phyloP scores from a whole-genome alignment of 768 basidiomycete genomes.

The Pisolithus albus region DNA sequence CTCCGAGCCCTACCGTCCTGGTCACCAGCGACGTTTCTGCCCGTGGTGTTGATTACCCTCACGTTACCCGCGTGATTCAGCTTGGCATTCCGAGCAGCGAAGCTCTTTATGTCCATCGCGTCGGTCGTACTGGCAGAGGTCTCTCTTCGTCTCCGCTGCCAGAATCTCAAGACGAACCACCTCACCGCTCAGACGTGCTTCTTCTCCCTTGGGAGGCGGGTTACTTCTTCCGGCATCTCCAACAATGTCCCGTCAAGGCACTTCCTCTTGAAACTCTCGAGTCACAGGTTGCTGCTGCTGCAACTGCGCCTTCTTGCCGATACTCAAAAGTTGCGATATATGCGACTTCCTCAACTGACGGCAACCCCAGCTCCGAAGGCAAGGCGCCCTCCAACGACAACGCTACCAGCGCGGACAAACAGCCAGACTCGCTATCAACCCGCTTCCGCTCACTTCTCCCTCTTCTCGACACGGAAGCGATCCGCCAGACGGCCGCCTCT shows the following conservation, averaged over 20 bases:
- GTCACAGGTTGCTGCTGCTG: conserved; percentile 40
- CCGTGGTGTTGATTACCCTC: conserved; percentile 84
- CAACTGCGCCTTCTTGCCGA: conserved; percentile 14
- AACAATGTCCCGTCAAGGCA: conserved; percentile 62
- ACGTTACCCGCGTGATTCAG: conserved; percentile 85
- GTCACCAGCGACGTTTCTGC: conserved; percentile 87
- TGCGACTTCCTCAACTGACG: not conserved
- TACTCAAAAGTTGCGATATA: not conserved
- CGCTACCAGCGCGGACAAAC: not conserved
- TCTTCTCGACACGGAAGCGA: conserved; percentile 40
- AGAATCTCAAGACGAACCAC: not conserved
- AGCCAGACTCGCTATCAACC: conserved; percentile 9
- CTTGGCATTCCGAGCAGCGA: conserved; percentile 67
- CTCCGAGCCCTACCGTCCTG: conserved; percentile 50
- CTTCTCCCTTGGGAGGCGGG: conserved; percentile 73
- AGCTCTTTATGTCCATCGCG: conserved; percentile 80
- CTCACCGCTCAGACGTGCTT: conserved; percentile 64
- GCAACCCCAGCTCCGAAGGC: not conserved
- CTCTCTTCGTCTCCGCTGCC: conserved; percentile 33
- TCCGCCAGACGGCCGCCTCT: conserved; percentile 58
- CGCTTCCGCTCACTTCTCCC: conserved; percentile 25
- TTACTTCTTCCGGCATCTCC: conserved; percentile 57
- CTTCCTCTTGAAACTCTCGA: conserved; percentile 43
- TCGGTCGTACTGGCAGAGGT: conserved; percentile 79
- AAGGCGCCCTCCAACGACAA: too few species aligned